Conservation (phyloP, 148 eudicot species). For the Salicornia ramosissima region DNA sequence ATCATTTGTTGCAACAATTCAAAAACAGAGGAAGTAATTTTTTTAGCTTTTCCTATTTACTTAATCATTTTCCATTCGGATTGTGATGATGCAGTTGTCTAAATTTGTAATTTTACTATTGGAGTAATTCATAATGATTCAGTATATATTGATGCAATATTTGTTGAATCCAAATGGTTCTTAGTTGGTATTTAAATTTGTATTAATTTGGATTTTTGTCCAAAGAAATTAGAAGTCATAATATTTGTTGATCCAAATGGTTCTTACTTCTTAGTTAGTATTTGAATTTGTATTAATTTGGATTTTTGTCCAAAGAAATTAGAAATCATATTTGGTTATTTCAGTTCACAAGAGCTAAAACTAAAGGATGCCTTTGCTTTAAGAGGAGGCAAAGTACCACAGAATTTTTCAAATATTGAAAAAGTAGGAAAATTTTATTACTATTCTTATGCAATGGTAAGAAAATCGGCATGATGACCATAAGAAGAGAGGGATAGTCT, state of each 20-base stretch:
- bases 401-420: background rate
- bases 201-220: background rate
- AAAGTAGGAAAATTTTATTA: background rate
- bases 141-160: background rate
- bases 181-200: background rate
- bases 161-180: background rate
- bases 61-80: too few species aligned
- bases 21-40: too few species aligned
- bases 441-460: background rate
- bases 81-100: too few species aligned
- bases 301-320: background rate
- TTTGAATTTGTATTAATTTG: background rate
- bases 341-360: background rate
- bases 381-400: slow-evolving; percentile 9
- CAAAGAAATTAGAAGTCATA: background rate
- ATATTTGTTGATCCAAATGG: too few species aligned
- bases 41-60: too few species aligned
- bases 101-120: too few species aligned
- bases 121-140: too few species aligned
- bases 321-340: background rate
- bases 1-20: too few species aligned
- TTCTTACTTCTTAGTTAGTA: too few species aligned
- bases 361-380: slow-evolving; percentile 20
- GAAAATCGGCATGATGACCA: background rate
- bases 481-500: background rate